Conservation (phyloP, 805 yeast species). For the Metschnikowia sp. region DNA sequence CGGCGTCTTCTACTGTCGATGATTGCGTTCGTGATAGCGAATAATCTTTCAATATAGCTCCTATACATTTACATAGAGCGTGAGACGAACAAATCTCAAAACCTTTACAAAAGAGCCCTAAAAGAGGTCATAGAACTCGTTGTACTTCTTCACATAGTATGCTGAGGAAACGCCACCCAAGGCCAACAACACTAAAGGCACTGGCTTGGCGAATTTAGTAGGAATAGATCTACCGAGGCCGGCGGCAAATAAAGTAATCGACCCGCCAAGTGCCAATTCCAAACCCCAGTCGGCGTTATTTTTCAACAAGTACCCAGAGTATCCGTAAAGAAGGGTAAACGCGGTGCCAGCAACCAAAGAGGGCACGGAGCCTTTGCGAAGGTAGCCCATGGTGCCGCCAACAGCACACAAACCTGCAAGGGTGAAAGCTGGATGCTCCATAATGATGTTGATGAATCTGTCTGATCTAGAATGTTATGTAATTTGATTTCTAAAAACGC, state of each 20-base stretch:
- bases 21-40: no score
- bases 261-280: slow-evolving; percentile 73
- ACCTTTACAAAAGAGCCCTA: neutral
- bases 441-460: slow-evolving; percentile 7
- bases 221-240: slow-evolving; percentile 70
- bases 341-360: slow-evolving; percentile 75
- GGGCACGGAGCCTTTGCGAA: slow-evolving; percentile 68
- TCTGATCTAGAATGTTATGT: no score
- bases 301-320: slow-evolving; percentile 70
- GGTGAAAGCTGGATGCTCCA: slow-evolving; percentile 79
- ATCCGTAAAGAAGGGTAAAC: slow-evolving; percentile 57
- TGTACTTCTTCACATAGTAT: slow-evolving; percentile 74
- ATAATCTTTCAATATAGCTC: no score
- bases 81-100: neutral
- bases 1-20: no score
- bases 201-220: slow-evolving; percentile 61
- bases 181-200: slow-evolving; percentile 63
- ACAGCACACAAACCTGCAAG: slow-evolving; percentile 63
- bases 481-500: no score
- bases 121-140: slow-evolving; percentile 54
- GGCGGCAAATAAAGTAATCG: slow-evolving; percentile 62
- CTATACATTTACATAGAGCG: no score
- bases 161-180: slow-evolving; percentile 62
- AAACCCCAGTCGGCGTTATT: slow-evolving; percentile 77
- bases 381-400: slow-evolving; percentile 71